These are phyloP conservation scores for Urochloa ruziziensis DNA, from an alignment of 176 grass and related monocot species.

Conservation along the genomic window DNA sequence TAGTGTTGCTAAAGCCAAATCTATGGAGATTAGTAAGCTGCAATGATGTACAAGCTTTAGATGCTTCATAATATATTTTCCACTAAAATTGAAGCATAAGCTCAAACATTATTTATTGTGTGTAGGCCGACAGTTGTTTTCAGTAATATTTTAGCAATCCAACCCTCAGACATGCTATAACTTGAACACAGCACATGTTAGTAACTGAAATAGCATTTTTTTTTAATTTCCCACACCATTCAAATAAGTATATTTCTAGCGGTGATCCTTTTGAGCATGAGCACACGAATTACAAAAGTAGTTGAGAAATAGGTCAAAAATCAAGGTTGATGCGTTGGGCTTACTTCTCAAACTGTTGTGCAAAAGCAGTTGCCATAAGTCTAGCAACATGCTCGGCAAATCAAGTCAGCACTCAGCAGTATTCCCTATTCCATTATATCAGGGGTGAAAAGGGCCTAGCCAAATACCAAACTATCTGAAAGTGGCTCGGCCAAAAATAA, in stretches of 20 bases:
- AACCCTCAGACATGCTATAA: neutral
- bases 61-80: neutral
- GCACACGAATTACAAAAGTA: neutral
- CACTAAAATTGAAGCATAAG: neutral
- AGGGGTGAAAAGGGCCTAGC: no score
- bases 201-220: neutral
- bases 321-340: neutral
- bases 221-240: no score
- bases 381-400: neutral
- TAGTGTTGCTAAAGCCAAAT: neutral
- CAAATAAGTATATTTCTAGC: neutral
- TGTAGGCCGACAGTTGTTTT: neutral
- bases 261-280: neutral
- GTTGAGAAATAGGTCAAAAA: no score
- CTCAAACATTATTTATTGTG: neutral
- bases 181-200: neutral
- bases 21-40: neutral
- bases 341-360: neutral
- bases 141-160: neutral
- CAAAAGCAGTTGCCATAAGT: neutral
- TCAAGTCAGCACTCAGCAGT: neutral
- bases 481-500: neutral
- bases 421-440: neutral
- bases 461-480: neutral
- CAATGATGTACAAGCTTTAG: neutral